Evolutionary conservation across 805 yeast species (phyloP), one percentile per base, ranked within the genome.

Genomic region (Scheffersomyces lignosus): DNA sequence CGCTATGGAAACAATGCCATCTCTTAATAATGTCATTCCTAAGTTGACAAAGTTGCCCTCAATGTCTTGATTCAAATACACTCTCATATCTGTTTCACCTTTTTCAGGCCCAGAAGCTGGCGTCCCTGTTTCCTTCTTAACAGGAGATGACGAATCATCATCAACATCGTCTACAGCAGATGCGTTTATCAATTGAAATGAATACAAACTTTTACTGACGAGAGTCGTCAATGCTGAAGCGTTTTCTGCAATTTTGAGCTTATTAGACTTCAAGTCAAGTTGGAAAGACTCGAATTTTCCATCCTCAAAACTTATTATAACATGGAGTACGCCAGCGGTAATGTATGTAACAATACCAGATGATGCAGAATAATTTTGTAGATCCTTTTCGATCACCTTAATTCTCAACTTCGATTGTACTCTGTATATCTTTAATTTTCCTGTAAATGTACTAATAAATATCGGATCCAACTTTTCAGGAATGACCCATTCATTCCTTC

Each of bases 21-120:
- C 46, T 7, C 34, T 28, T 15, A 43, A 40, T 15, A 49, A 29
- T 9, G 47, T 47, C 14, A 47, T 46, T 3, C 62, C 65, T 27
- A 52, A 58, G 25, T 51, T 54, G 7, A 57, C 42, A 17, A 62
- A 51, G 17, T 47, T 45, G 1, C 67, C 69, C 24, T 57, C 68
- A 5, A 50, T 39, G 3, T 43, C 40, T 5, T 49, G 52, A 20
- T 45, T 49, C 22, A 59, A 45, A 31, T 49, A 55, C 18, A 43
- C 37, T 37, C 43, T 8, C 38, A 27, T 6, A 27, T 22, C 13
- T 7, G 24, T 7, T 7, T 36, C 36, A 12, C 29, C 38, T 4
- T 29, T 29, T n/a, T 30, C 41, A 12, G 17, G 39, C 10, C 25
- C 7, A 24, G 18, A 26, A 24, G 22, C 6, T 14, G 18, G 9